Conservation (phyloP, 2,329 filamentous ascomycete genomes). For the Sporothrix euskadiensis region DNA sequence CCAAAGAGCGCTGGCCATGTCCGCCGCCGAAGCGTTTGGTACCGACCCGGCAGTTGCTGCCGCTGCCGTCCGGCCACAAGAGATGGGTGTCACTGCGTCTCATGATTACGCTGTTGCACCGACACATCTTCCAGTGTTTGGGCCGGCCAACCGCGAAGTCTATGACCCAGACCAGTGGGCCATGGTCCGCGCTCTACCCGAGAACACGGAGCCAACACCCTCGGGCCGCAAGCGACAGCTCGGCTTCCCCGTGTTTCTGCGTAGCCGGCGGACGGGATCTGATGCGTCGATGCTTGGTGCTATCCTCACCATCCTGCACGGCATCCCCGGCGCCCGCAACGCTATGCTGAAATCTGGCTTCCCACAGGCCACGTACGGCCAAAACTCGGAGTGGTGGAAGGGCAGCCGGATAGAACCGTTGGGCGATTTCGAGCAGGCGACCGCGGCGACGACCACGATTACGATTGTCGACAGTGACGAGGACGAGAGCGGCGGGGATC, state of each 20-base stretch:
- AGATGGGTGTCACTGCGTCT: conserved; percentile 48
- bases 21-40: conserved; percentile 43
- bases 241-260: conserved; percentile 55
- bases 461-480: neutral
- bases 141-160: conserved; percentile 57
- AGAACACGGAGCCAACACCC: conserved; percentile 44
- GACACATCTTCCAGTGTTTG: conserved; percentile 52
- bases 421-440: conserved; percentile 37
- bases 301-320: conserved; percentile 59
- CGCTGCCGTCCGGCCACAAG: conserved; percentile 49
- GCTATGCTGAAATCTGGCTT: conserved; percentile 50
- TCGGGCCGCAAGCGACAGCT: conserved; percentile 48
- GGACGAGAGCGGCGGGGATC: neutral
- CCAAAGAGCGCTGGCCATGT: conserved; percentile 57
- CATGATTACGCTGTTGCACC: neutral
- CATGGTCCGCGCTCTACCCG: conserved; percentile 51
- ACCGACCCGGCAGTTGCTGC: conserved; percentile 42
- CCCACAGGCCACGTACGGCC: conserved; percentile 53
- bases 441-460: neutral
- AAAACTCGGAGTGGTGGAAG: conserved; percentile 62
- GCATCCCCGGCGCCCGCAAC: conserved; percentile 61
- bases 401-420: conserved; percentile 43
- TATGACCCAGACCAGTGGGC: conserved; percentile 61
- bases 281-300: conserved; percentile 50
- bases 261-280: conserved; percentile 39